Evolutionary conservation across 23 red algal genomes (phyloP).

Genomic region (Gracilaria vermiculophylla): DNA sequence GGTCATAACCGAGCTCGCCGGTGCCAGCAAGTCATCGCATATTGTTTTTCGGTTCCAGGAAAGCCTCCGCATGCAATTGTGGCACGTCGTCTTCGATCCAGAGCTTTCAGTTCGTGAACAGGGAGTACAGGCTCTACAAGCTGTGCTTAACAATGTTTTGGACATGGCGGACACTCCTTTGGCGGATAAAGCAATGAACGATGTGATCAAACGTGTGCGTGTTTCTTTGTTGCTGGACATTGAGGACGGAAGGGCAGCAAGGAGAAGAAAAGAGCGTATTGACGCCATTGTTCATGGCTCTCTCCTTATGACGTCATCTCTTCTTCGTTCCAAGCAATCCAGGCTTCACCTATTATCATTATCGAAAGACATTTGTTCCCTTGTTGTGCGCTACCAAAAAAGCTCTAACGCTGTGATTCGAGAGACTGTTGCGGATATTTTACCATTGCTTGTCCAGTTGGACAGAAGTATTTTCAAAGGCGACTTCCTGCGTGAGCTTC

Average conservation of each 20-base stretch:
- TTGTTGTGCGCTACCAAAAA: conserved; percentile 52
- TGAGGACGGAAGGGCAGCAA: conserved; percentile 12
- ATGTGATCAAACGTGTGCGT: conserved; percentile 42
- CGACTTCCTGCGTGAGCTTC: conserved; percentile 30
- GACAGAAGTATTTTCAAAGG: conserved; percentile 27
- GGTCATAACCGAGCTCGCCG: conserved; percentile 47
- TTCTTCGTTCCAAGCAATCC: conserved; percentile 45
- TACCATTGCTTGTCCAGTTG: conserved; percentile 56
- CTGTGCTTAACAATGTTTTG: conserved; percentile 21
- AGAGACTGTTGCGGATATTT: conserved; percentile 49
- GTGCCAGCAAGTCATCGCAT: background rate
- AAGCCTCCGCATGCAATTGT: conserved; percentile 27
- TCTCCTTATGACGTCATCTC: conserved; percentile 47
- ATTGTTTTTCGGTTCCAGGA: conserved; percentile 35
- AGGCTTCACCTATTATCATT: conserved; percentile 12
- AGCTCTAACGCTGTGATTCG: conserved; percentile 37
- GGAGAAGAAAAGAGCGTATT: background rate
- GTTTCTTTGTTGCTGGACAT: conserved; percentile 6
- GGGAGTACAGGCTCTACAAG: conserved; percentile 52
- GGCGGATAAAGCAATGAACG: conserved; percentile 22
- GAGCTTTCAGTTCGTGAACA: conserved; percentile 26
- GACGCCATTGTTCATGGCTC: conserved; percentile 70
- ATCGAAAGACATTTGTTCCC: conserved; percentile 41
- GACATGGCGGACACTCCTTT: background rate
- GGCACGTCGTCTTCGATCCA: conserved; percentile 33